Evolutionary conservation across 2,329 filamentous ascomycete species (phyloP), one percentile per base, ranked within the genome.

Genomic region (Fusarium praegraminearum): DNA sequence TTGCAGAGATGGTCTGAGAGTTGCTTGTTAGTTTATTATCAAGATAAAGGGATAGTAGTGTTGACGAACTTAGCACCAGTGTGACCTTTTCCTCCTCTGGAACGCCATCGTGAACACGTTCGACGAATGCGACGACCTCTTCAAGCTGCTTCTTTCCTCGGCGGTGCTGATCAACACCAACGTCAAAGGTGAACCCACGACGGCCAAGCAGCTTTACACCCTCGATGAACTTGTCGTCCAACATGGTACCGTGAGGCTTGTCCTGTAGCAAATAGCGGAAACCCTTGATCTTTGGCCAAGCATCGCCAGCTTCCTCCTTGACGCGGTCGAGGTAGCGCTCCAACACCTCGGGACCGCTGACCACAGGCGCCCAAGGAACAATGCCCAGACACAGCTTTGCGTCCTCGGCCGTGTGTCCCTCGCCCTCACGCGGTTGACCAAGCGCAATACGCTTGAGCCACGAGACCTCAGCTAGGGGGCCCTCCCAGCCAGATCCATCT

Each of bases 221-320:
- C 61, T 89, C 88, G 60, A 93, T 85, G 76, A 94, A 93, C 10
- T 80, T 82, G 13, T 85, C 81, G 47, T 85, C 79, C 45, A 94
- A 74, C 83, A 92, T 90, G 1, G 87, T 87, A 6, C 91, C 90
- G 30, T 81, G 76, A 11, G 88, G 88, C 80, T 93, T 92, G 78
- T 93, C 89, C 81, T 97, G 94, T 50, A 97, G 80, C 63, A 98
- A 81, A 77, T 94, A 97, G 50, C 95, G 83, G 75, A 97, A 94
- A 0, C 94, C 95, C 63, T 89, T 90, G 30, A 97, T 83, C 78
- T 88, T 89, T 45, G 75, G 73, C 89, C 89, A 96, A 18, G 87
- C 85, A 43, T 84, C 82, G 2, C 91, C 92, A 0, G 90, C 90
- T 56, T 82, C 82, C 65, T 87, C 81, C 76, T 89, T 82, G 4